These are phyloP conservation scores for Pisolithus microcarpus DNA, from an alignment of 768 basidiomycete genomes.

Conservation along the genomic window DNA sequence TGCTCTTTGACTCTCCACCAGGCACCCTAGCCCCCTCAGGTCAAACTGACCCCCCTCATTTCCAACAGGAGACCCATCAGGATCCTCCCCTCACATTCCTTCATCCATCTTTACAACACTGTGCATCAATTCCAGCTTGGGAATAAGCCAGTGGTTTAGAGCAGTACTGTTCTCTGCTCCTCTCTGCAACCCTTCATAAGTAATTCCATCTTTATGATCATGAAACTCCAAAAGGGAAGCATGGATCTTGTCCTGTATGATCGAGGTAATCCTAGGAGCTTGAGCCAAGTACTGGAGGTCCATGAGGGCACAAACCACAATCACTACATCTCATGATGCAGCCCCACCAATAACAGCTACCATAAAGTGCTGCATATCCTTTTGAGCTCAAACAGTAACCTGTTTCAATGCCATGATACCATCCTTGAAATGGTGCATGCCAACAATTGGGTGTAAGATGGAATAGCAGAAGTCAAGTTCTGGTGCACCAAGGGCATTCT, in stretches of 20 bases:
- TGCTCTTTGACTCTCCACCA: too few species aligned
- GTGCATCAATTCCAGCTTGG: conserved; percentile 37
- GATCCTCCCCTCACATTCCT: too few species aligned
- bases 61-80: too few species aligned
- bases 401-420: conserved; percentile 38
- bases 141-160: conserved; percentile 34
- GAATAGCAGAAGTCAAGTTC: conserved; percentile 12
- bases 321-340: conserved; percentile 23
- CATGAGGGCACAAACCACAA: conserved; percentile 27
- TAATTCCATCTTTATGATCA: conserved; percentile 28
- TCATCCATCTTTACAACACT: too few species aligned
- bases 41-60: too few species aligned
- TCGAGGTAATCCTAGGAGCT: conserved; percentile 20
- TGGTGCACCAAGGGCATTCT: conserved; percentile 18
- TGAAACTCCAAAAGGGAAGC: conserved; percentile 30
- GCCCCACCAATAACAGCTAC: conserved; percentile 30
- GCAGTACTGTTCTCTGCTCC: conserved; percentile 14
- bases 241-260: conserved; percentile 6
- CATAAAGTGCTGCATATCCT: conserved; percentile 31
- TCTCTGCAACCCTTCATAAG: conserved; percentile 20
- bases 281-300: conserved; percentile 35
- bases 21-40: too few species aligned
- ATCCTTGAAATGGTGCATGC: conserved; percentile 31
- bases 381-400: conserved; percentile 32
- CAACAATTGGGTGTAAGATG: conserved; percentile 6